Conservation (phyloP, 2,329 filamentous ascomycete genomes). For the Phyllosticta capitalensis region DNA sequence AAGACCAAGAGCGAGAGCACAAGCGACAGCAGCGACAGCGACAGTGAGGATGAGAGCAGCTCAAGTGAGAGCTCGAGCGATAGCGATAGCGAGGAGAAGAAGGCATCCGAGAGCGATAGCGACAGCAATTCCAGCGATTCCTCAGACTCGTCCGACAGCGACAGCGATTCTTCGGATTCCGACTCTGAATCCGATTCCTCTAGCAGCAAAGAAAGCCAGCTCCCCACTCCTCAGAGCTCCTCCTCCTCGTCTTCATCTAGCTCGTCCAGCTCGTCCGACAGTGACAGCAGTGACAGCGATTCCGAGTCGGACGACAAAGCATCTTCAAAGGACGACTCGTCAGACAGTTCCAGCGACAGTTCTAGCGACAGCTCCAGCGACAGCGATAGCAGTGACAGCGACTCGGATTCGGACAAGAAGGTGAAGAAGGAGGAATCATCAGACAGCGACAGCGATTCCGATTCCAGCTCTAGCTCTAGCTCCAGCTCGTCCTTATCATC, state of each 20-base stretch:
- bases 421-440: too few relatives aligned
- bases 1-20: neutral
- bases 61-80: constrained; percentile 11
- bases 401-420: too few relatives aligned
- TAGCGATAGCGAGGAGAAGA: constrained; percentile 5
- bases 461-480: constrained; percentile 11
- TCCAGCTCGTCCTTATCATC: constrained; percentile 13
- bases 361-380: neutral
- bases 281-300: neutral
- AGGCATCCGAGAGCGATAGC: constrained; percentile 11
- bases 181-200: constrained; percentile 4
- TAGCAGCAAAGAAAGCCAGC: neutral
- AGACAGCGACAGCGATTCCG: neutral
- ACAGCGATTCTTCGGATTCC: constrained; percentile 1
- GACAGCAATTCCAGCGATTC: constrained; percentile 5
- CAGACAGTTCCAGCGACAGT: neutral
- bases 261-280: neutral
- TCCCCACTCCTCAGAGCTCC: neutral
- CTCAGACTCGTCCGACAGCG: too few relatives aligned
- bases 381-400: too few relatives aligned
- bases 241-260: neutral
- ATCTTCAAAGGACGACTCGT: neutral
- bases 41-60: constrained; percentile 13
- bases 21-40: constrained; percentile 12
- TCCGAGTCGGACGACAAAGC: neutral